Base-by-base conservation (phyloP, 2,329 filamentous ascomycete species). In the Dactylellina parvicollis region DNA sequence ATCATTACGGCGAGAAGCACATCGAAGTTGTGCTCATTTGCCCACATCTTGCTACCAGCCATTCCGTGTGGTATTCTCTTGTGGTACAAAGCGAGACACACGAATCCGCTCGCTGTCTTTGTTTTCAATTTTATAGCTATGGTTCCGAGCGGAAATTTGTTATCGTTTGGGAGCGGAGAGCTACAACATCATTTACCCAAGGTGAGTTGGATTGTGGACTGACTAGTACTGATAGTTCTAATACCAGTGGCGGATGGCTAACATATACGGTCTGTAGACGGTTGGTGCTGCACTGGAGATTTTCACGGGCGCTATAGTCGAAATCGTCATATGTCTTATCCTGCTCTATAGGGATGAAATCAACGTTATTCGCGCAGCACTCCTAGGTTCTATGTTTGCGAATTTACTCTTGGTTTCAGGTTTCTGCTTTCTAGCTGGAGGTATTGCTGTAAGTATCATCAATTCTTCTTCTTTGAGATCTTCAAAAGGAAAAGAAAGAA, bases 271-370 rank as follows among this genome's bases (percentile, higher is more conserved):
- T 64, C 90, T 89, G 28, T 90, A 91, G 78, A 90, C 92, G 7
- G 80, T 89, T 56, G 89, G 88, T 32, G 84, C 90, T 7, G 80
- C 91, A 71, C 79, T 84, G 12, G 86, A 89, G 78, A 87, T 85
- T 1, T 87, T 85, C 77, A 80, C 92, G 54, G 90, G 90, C 1
- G 90, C 90, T 0, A 81, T 92, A 5, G 91, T 95, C 61, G 92
- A 96, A 79, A 89, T 96, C 64, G 86, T 96, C 50, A 82, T 96
- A 28, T 94, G 96, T 81, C 89, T 94, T 83, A 86, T 94, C 2
- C 82, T 96, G 49, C 84, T 95, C 1, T 79, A 80, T 9, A 80
- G 82, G 1, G 74, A 83, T 46, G 81, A 83, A 80, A 88, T 89
- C 74, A 83, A 85, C 16, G 90, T 95, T 77, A 91, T 96, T 76